Percentiles rank a stretch among this genome's conserved stretches.
Evolutionary conservation across 2,329 filamentous ascomycete species (phyloP).

Genomic region (Ascochyta clinopodiicola): DNA sequence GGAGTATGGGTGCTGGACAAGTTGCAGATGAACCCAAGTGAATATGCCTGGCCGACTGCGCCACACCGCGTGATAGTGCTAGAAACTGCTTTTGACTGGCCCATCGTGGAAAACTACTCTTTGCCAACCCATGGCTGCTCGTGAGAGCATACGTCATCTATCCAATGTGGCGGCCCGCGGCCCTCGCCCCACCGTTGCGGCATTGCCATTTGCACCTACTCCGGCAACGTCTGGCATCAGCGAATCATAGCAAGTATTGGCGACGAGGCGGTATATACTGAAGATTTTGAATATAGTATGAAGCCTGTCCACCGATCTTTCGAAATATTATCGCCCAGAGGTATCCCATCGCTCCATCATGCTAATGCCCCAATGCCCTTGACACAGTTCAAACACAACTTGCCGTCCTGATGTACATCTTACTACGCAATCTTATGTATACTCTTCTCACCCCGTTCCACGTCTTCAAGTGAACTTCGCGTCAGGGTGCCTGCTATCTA

Average conservation of each 20-base stretch:
- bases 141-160: constrained; percentile 14
- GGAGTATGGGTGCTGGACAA: constrained; percentile 26
- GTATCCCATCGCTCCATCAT: constrained; percentile 19
- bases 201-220: background rate
- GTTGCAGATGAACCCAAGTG: constrained; percentile 20
- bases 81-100: background rate
- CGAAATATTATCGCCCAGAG: constrained; percentile 13
- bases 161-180: constrained; percentile 8
- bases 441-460: background rate
- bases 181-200: background rate
- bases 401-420: constrained; percentile 7
- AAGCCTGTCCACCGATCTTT: constrained; percentile 1
- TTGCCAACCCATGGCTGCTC: constrained; percentile 4
- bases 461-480: background rate
- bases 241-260: background rate
- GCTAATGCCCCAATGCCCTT: constrained; percentile 18
- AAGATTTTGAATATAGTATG: constrained; percentile 3
- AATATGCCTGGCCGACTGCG: constrained; percentile 30
- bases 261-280: constrained; percentile 6
- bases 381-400: constrained; percentile 6
- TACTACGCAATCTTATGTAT: constrained; percentile 3
- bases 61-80: constrained; percentile 36
- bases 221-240: background rate
- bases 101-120: background rate
- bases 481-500: constrained; percentile 27